phyloP scores from a whole-genome alignment of 495 filamentous ascomycete genomes.

The Glutinoglossum americanum region DNA sequence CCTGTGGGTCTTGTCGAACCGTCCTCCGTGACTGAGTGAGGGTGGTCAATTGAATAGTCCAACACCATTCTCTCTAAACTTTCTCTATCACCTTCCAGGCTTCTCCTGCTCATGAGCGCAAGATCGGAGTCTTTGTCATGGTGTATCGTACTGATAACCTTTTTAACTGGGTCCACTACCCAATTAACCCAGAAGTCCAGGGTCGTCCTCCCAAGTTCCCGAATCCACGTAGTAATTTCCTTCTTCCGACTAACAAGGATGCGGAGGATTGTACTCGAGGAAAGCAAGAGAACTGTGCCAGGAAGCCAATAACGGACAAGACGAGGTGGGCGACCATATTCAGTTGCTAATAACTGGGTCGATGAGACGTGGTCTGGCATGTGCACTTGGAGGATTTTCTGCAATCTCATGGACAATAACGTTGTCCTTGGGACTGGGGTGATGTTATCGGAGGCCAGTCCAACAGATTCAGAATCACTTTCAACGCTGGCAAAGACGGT shows the following conservation, averaged over 20 bases:
- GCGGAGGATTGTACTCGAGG: slow-evolving; percentile 60
- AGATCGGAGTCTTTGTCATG: slow-evolving; percentile 83
- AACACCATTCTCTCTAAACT: slow-evolving; percentile 95
- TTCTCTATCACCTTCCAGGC: slow-evolving; percentile 66
- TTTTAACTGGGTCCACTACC: slow-evolving; percentile 66
- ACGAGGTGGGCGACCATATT: slow-evolving; percentile 55
- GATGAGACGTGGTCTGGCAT: slow-evolving; percentile 34
- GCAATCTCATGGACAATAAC: slow-evolving; percentile 29
- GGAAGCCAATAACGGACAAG: slow-evolving; percentile 79
- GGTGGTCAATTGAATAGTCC: slow-evolving; percentile 71
- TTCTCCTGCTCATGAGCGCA: slow-evolving; percentile 82
- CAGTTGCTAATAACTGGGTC: slow-evolving; percentile 25
- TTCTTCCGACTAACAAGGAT: slow-evolving; percentile 47
- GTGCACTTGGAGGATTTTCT: slow-evolving; percentile 34
- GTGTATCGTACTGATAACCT: slow-evolving; percentile 75
- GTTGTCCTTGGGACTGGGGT: neutral
- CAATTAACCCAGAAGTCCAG: slow-evolving; percentile 90
- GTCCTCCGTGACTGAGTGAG: slow-evolving; percentile 24
- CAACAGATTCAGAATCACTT: slow-evolving; percentile 29
- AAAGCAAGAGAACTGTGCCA: slow-evolving; percentile 39
- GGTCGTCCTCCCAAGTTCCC: slow-evolving; percentile 49
- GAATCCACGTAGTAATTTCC: slow-evolving; percentile 55
- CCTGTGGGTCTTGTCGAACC: slow-evolving; percentile 11
- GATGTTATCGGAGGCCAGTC: slow-evolving; percentile 8
- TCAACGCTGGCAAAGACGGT: slow-evolving; percentile 41